phyloP scores from a whole-genome alignment of 2,329 filamentous ascomycete genomes.

The Phialophora macrospora region DNA sequence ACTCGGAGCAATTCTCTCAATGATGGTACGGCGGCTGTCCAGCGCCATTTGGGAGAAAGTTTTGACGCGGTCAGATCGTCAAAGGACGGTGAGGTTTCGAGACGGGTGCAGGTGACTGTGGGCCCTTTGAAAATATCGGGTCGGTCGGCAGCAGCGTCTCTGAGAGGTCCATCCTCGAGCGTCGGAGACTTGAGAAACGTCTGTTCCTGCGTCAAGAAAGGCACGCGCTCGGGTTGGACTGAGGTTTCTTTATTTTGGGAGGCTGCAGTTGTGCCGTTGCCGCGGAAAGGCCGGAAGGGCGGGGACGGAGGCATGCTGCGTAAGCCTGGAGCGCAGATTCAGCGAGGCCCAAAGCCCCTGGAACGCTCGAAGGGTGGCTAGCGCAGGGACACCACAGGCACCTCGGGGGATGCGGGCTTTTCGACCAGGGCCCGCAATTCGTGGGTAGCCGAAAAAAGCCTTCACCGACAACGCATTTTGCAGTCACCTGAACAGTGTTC shows the following conservation, averaged over 20 bases:
- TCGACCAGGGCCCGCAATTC: slow-evolving; percentile 8
- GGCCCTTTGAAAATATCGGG: slow-evolving; percentile 28
- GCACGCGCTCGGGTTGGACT: slow-evolving; percentile 25
- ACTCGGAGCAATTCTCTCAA: slow-evolving; percentile 13
- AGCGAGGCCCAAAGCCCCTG: slow-evolving; percentile 1
- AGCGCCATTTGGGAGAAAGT: slow-evolving; percentile 21
- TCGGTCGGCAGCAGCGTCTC: slow-evolving; percentile 13
- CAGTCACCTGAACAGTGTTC: neutral
- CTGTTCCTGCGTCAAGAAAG: slow-evolving; percentile 34
- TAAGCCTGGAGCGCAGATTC: slow-evolving; percentile 1
- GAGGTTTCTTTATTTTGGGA: slow-evolving; percentile 20
- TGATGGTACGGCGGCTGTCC: slow-evolving; percentile 18
- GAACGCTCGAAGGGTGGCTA: slow-evolving; percentile 2
- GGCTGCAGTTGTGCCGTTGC: slow-evolving; percentile 5
- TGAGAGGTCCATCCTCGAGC: slow-evolving; percentile 29
- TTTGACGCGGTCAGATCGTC: slow-evolving; percentile 11
- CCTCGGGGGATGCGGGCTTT: neutral
- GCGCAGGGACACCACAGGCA: slow-evolving; percentile 8
- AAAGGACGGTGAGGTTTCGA: slow-evolving; percentile 17
- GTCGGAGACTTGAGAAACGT: slow-evolving; percentile 22
- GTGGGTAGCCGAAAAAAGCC: slow-evolving; percentile 15
- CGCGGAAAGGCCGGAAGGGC: slow-evolving; percentile 27
- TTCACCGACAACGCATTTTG: slow-evolving; percentile 11
- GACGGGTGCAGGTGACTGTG: slow-evolving; percentile 23
- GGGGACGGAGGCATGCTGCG: slow-evolving; percentile 25